Evolutionary conservation across 139 green algal genomes (phyloP), one percentile per base, ranked within the genome.

Genomic region (Coelastrella sp.): DNA sequence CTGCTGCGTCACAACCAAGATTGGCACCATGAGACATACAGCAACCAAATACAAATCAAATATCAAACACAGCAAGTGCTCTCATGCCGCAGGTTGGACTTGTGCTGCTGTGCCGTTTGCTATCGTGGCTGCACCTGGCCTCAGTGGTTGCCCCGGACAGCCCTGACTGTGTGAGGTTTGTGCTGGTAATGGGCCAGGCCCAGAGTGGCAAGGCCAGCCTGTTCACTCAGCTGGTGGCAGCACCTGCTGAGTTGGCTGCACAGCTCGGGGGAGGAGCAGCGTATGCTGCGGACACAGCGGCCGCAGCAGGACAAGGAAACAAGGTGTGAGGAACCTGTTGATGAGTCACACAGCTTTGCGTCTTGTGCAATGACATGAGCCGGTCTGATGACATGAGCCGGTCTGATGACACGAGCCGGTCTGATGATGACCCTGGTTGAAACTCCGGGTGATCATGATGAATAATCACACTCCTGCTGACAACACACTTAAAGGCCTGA

Each of bases 91-190:
- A 86, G 87, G 76, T 83, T 24, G 87, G 35, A 17, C 63, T 82
- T 8, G 87, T 91, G 65, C 87, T 91, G 78, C 87, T 91, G 78
- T 73, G 58, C 25, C 87, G 87, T 7, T 60, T 85, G 75, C 78
- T 91, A 35, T 83, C 87, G 61, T 91, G 87, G 87, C 78, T 80
- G 65, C 78, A 83, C 87, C 73, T 91, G 4, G 59, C 58, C 20
- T 75, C 78, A 14, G 87, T 91, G 7, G 78, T 91, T 6, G 56
- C 75, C 27, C 75, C 73, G 3, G 87, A 78, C 87, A 83, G 78
- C 6, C 27, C 65, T 8, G 74, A 83, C 85, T 84, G 59, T n/a
- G 78, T 91, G 87, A 78, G 73, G 49, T 90, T 90, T 84, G 86
- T 90, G 74, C 73, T 84, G 58, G 15, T 90, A 8, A 24, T 84